These are phyloP conservation scores for Neofusicoccum cordaticola DNA, from an alignment of 2,329 filamentous ascomycete species.

Conservation along the genomic window DNA sequence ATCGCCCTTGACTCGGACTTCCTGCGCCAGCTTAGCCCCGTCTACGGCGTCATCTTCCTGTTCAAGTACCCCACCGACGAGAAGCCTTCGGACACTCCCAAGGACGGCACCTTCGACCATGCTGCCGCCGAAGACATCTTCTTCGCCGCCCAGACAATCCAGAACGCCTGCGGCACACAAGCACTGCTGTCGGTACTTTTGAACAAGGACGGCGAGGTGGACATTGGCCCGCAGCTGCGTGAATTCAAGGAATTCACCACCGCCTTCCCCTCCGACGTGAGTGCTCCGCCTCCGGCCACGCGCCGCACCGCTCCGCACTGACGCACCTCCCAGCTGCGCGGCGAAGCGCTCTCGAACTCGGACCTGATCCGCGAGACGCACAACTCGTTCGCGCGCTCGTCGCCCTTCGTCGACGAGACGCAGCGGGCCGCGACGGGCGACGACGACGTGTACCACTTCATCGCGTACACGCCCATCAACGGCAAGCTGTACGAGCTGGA, in stretches of 20 bases:
- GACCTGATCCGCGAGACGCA: slow-evolving; percentile 63
- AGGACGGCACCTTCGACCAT: slow-evolving; percentile 79
- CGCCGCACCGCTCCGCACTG: not conserved
- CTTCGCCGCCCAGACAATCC: slow-evolving; percentile 95
- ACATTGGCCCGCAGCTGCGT: slow-evolving; percentile 67
- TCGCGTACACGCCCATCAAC: slow-evolving; percentile 83
- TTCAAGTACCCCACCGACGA: slow-evolving; percentile 88
- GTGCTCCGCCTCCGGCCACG: slow-evolving; percentile 18
- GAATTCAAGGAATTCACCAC: slow-evolving; percentile 88
- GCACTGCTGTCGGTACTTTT: slow-evolving; percentile 87
- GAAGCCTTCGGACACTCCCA: slow-evolving; percentile 63
- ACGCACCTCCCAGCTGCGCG: slow-evolving; percentile 53
- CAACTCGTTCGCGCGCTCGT: slow-evolving; percentile 85
- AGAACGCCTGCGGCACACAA: slow-evolving; percentile 97
- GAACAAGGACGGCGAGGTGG: slow-evolving; percentile 71
- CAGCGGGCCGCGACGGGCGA: slow-evolving; percentile 66
- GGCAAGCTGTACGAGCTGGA: slow-evolving; percentile 89
- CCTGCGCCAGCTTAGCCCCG: slow-evolving; percentile 64
- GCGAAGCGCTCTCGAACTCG: slow-evolving; percentile 69
- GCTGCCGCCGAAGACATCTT: slow-evolving; percentile 74
- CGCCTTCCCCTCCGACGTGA: slow-evolving; percentile 64
- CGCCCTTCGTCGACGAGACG: slow-evolving; percentile 91
- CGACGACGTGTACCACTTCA: slow-evolving; percentile 96
- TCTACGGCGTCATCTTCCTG: slow-evolving; percentile 97
- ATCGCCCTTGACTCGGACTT: slow-evolving; percentile 78